Evolutionary conservation across 352 stramenopile genomes (phyloP).

Genomic region (Phytophthora sp.): DNA sequence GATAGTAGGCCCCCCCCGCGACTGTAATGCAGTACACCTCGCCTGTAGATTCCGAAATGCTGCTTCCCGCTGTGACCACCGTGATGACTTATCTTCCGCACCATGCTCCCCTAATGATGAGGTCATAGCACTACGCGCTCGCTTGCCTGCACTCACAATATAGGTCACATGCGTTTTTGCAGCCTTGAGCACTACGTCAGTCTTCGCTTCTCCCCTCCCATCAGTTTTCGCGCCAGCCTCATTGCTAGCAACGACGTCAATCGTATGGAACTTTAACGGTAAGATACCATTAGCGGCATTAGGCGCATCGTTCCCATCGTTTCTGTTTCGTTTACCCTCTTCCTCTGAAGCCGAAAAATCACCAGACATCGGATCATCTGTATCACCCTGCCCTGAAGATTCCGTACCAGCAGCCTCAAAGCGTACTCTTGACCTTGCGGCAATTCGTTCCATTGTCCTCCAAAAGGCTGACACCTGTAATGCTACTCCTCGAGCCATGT

Average conservation of each 20-base stretch:
- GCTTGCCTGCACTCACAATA: constrained; percentile 52
- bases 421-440: constrained; percentile 72
- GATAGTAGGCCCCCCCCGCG: constrained; percentile 38
- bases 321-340: constrained; percentile 29
- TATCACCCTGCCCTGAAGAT: constrained; percentile 9
- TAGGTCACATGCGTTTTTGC: constrained; percentile 47
- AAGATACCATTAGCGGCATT: constrained; percentile 12
- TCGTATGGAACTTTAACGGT: constrained; percentile 47
- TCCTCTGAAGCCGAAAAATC: constrained; percentile 23
- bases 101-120: constrained; percentile 15
- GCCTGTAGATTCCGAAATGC: constrained; percentile 37
- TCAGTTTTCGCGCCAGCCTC: constrained; percentile 16
- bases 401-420: constrained; percentile 55
- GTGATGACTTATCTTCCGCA: constrained; percentile 11
- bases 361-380: constrained; percentile 6
- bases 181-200: constrained; percentile 15
- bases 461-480: constrained; percentile 83
- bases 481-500: constrained; percentile 70
- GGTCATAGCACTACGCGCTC: constrained; percentile 54
- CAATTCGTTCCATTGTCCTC: constrained; percentile 86
- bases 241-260: constrained; percentile 33
- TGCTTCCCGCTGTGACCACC: constrained; percentile 24
- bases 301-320: constrained; percentile 14
- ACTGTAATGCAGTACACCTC: constrained; percentile 22
- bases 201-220: constrained; percentile 15